Evolutionary conservation across 345 rosid genomes (phyloP).

Genomic region (Gynandropsis gynandra): DNA sequence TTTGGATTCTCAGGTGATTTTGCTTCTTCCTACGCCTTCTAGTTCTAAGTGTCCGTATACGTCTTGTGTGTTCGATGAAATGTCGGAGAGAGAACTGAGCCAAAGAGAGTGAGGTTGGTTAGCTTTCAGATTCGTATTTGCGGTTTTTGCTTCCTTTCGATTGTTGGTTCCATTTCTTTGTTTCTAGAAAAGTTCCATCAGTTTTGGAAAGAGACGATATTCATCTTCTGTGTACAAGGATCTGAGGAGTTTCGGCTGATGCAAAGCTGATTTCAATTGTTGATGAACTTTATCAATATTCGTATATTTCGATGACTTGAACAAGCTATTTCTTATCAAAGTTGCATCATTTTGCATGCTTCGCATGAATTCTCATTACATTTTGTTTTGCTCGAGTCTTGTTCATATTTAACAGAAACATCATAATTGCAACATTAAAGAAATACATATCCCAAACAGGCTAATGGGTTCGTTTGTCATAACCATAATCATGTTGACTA

Average conservation of each 20-base stretch:
- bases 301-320: background rate
- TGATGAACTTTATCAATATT: constrained; percentile 1
- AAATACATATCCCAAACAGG: background rate
- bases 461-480: constrained; percentile 3
- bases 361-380: background rate
- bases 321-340: constrained; percentile 5
- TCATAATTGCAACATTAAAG: too few species aligned
- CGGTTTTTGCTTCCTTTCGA: constrained; percentile 6
- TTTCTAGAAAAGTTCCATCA: too few species aligned
- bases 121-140: background rate
- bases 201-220: background rate
- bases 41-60: background rate
- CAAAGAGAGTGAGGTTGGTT: constrained; percentile 4
- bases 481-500: too few species aligned
- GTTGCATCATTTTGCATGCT: background rate
- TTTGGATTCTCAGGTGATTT: constrained; percentile 68
- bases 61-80: constrained; percentile 20
- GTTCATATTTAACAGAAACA: background rate
- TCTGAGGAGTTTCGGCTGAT: constrained; percentile 7
- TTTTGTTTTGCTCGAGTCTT: background rate
- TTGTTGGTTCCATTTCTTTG: background rate
- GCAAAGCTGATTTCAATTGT: background rate
- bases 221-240: constrained; percentile 5
- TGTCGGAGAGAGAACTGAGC: constrained; percentile 13
- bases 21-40: background rate